These are phyloP conservation scores for Alternaria sp. DNA, from an alignment of 2,329 filamentous ascomycete species.

Conservation along the genomic window DNA sequence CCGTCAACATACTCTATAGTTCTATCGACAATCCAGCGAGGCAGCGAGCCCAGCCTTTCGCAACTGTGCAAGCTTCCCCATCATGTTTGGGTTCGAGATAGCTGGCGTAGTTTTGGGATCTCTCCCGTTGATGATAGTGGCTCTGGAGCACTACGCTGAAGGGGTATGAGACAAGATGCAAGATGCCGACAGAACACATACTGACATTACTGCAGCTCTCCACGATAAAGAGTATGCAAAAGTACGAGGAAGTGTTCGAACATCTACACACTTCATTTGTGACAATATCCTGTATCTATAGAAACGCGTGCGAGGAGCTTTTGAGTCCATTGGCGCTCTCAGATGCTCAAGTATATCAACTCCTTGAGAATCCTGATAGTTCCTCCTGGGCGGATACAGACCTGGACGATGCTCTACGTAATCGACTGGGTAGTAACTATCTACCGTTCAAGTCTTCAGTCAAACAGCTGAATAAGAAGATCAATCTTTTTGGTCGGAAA, in stretches of 20 bases:
- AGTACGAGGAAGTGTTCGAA: neutral
- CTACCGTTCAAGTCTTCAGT: neutral
- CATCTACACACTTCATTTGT: neutral
- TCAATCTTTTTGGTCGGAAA: neutral
- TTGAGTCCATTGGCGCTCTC: neutral
- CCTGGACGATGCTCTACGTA: neutral
- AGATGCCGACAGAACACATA: no score
- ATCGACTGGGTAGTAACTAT: neutral
- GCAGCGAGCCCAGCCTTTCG: no score
- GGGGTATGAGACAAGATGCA: no score
- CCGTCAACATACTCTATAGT: no score
- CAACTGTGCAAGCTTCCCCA: no score
- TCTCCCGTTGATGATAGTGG: neutral
- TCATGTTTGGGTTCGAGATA: neutral
- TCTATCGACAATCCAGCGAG: no score
- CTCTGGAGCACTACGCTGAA: neutral
- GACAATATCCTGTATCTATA: neutral
- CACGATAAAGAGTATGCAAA: neutral
- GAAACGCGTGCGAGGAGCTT: neutral
- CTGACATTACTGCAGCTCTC: no score
- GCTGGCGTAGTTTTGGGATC: neutral
- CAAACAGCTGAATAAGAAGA: neutral
- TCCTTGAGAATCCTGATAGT: neutral
- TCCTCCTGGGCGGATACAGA: neutral
- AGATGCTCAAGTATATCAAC: neutral